These are phyloP conservation scores for Ziziphus jujuba DNA, from an alignment of 306 rosid genomes.

Conservation along the genomic window DNA sequence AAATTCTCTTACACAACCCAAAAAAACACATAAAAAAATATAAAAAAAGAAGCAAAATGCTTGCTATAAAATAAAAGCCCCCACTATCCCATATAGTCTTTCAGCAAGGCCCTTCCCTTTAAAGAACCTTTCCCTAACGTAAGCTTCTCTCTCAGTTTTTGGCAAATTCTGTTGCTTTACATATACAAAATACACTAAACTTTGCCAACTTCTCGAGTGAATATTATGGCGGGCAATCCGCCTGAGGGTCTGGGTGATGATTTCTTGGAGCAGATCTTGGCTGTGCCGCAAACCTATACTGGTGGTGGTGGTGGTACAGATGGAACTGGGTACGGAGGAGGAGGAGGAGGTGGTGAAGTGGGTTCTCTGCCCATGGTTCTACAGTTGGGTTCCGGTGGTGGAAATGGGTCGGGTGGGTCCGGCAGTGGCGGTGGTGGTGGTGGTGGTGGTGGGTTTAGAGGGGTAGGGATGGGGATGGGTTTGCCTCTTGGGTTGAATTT, in stretches of 20 bases:
- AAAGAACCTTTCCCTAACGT: background rate
- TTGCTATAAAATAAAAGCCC: background rate
- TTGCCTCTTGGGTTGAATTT: conserved; percentile 83
- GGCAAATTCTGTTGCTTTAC: background rate
- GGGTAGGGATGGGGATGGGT: conserved; percentile 47
- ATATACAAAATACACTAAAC: background rate
- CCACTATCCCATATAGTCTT: background rate
- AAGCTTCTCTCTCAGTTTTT: background rate
- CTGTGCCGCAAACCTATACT: conserved; percentile 47
- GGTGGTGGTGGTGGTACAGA: conserved; percentile 26
- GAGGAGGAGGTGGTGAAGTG: conserved; percentile 34
- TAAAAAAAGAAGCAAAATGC: background rate
- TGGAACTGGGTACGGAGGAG: conserved; percentile 35
- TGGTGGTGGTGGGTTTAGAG: conserved; percentile 31
- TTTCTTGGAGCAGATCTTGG: conserved; percentile 86
- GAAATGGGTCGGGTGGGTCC: conserved; percentile 11
- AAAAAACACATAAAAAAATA: background rate
- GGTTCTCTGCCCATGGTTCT: conserved; percentile 54
- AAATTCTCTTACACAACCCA: conserved; percentile 7
- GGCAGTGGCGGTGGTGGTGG: conserved; percentile 16
- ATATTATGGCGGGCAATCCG: conserved; percentile 66
- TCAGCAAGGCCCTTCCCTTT: too few relatives aligned
- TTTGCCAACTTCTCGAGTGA: background rate
- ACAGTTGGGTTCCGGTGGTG: conserved; percentile 55
- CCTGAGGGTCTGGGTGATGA: conserved; percentile 83